Percentiles rank a stretch among this genome's conserved stretches.
phyloP scores from a whole-genome alignment of 495 filamentous ascomycete species.

The Annulohypoxylon bovei region DNA sequence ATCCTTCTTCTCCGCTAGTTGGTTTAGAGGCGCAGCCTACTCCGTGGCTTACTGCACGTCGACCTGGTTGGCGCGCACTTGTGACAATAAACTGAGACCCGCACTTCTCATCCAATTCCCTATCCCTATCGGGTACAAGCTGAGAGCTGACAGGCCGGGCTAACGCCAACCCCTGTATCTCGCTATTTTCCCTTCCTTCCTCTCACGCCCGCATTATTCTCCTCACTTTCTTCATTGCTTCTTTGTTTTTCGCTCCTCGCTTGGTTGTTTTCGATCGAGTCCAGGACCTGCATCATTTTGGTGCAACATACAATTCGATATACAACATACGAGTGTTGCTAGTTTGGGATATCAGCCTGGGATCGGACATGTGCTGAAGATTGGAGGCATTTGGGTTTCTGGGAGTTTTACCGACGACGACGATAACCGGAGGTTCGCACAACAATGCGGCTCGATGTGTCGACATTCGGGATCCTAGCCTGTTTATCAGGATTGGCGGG shows the following conservation, averaged over 20 bases:
- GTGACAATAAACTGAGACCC: slow-evolving; percentile 35
- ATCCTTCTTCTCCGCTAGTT: slow-evolving; percentile 27
- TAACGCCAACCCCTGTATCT: slow-evolving; percentile 31
- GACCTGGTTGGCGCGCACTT: slow-evolving; percentile 35
- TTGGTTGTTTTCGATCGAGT: slow-evolving; percentile 13
- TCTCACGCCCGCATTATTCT: slow-evolving; percentile 30
- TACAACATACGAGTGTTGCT: background rate
- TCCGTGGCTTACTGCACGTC: slow-evolving; percentile 36
- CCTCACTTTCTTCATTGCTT: slow-evolving; percentile 21
- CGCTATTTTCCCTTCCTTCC: slow-evolving; percentile 25
- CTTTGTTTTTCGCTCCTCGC: slow-evolving; percentile 15
- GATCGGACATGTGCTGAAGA: slow-evolving; percentile 31
- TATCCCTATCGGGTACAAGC: slow-evolving; percentile 40
- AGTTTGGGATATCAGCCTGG: slow-evolving; percentile 12
- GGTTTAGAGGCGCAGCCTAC: slow-evolving; percentile 31
- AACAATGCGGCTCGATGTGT: slow-evolving; percentile 45
- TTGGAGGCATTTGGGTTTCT: slow-evolving; percentile 34
- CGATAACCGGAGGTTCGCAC: slow-evolving; percentile 25
- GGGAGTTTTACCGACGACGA: slow-evolving; percentile 31
- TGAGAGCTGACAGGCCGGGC: slow-evolving; percentile 40
- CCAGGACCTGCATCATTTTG: slow-evolving; percentile 13
- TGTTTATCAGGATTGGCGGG: slow-evolving; percentile 31
- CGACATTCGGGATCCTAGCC: slow-evolving; percentile 39
- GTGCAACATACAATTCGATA: slow-evolving; percentile 9
- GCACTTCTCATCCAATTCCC: slow-evolving; percentile 30